These are phyloP conservation scores for Xylaria sp. DNA, from an alignment of 2,329 filamentous ascomycete species.

Conservation along the genomic window DNA sequence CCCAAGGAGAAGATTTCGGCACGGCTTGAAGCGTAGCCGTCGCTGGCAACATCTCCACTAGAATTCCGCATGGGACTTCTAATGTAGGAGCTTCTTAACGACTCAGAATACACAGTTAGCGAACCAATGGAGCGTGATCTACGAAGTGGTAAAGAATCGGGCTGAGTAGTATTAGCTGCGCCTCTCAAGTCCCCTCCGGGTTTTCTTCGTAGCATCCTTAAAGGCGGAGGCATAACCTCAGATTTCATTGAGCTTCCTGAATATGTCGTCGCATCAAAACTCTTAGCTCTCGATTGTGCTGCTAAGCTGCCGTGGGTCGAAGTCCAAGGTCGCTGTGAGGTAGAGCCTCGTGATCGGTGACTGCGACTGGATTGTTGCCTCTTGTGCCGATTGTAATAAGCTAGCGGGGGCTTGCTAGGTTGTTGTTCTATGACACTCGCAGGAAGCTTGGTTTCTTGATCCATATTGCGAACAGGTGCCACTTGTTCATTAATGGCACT, in stretches of 20 bases:
- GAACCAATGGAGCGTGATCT: constrained; percentile 65
- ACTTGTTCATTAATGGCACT: constrained; percentile 43
- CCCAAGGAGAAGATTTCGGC: constrained; percentile 62
- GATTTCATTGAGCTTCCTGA: constrained; percentile 58
- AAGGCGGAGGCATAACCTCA: constrained; percentile 55
- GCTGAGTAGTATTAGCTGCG: constrained; percentile 67
- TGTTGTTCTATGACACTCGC: constrained; percentile 37
- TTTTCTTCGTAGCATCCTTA: constrained; percentile 70
- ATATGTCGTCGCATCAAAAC: constrained; percentile 65
- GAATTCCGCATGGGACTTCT: constrained; percentile 49
- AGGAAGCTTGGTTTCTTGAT: constrained; percentile 41
- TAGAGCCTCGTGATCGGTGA: constrained; percentile 56
- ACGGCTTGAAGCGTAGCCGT: constrained; percentile 49
- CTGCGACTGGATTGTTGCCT: constrained; percentile 56
- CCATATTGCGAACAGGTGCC: constrained; percentile 42
- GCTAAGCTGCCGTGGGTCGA: constrained; percentile 65
- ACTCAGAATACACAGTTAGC: constrained; percentile 65
- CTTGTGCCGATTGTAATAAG: constrained; percentile 47
- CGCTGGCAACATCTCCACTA: constrained; percentile 50
- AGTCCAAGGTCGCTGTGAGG: constrained; percentile 60
- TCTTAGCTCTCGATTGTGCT: constrained; percentile 58
- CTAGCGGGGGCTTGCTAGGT: constrained; percentile 43
- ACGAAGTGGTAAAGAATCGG: constrained; percentile 56
- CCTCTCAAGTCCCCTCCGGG: constrained; percentile 78
- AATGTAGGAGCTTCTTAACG: constrained; percentile 62